phyloP scores from a whole-genome alignment of 352 stramenopile species.

The Globisporangium canariense region DNA sequence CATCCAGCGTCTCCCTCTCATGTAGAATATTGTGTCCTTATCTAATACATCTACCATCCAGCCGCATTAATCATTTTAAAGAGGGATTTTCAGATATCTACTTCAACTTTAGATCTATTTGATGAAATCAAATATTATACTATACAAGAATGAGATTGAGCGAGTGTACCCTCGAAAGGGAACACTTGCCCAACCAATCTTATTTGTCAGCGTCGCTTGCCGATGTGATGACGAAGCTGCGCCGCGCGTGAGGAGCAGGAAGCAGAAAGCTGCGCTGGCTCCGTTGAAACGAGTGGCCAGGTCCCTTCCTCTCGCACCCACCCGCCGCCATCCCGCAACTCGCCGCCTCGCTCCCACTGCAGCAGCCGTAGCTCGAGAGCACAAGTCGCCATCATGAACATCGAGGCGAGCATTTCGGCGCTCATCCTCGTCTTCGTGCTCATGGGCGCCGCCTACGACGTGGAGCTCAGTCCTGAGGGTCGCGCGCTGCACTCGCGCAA shows the following conservation, averaged over 20 bases:
- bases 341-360: neutral
- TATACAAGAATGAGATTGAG: neutral
- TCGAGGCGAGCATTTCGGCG: slow-evolving; percentile 47
- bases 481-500: slow-evolving; percentile 47
- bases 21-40: neutral
- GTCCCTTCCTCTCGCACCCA: neutral
- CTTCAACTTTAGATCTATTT: neutral
- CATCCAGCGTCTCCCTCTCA: neutral
- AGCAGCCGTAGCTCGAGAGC: neutral
- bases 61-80: neutral
- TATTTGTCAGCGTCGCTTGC: neutral
- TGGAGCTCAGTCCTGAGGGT: slow-evolving; percentile 53
- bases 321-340: neutral
- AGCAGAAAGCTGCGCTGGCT: neutral
- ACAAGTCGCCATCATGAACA: slow-evolving; percentile 24
- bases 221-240: neutral
- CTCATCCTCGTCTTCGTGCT: slow-evolving; percentile 56
- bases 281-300: neutral
- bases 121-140: neutral
- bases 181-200: neutral
- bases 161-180: neutral
- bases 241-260: neutral
- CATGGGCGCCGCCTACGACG: slow-evolving; percentile 55
- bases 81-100: neutral
- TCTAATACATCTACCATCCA: neutral